Conservation (phyloP, 2,329 filamentous ascomycete genomes). For the Phaeomoniella chlamydospora region DNA sequence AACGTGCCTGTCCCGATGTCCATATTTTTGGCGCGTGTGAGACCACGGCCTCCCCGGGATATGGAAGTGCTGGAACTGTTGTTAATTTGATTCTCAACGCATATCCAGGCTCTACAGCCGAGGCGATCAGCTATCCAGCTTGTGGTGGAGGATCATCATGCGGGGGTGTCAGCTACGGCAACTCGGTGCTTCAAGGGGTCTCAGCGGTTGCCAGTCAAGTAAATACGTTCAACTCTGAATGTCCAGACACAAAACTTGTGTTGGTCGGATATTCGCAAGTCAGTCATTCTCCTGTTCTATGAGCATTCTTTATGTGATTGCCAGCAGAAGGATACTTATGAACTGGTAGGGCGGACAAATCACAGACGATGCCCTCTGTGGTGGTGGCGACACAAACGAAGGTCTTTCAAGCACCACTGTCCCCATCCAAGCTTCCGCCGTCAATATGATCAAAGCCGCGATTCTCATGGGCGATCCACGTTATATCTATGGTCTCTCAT, state of each 20-base stretch:
- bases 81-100: conserved; percentile 34
- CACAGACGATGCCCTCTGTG: conserved; percentile 47
- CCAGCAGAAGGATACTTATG: background rate
- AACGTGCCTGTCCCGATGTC: conserved; percentile 24
- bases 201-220: conserved; percentile 44
- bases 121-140: conserved; percentile 45
- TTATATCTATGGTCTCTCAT: conserved; percentile 39
- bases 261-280: conserved; percentile 51
- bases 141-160: conserved; percentile 47
- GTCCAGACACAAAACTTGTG: conserved; percentile 43
- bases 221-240: conserved; percentile 41
- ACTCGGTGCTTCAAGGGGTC: conserved; percentile 43
- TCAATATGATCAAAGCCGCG: conserved; percentile 44
- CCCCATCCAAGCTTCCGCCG: conserved; percentile 29
- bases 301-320: no score
- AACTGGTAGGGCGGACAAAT: conserved; percentile 42
- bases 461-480: conserved; percentile 54
- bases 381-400: conserved; percentile 34
- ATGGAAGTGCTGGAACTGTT: conserved; percentile 18
- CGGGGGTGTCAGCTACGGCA: conserved; percentile 44
- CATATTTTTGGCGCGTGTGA: conserved; percentile 24
- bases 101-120: conserved; percentile 36
- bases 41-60: background rate
- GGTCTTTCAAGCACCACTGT: conserved; percentile 31
- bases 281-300: conserved; percentile 6